Evolutionary conservation across 2,329 filamentous ascomycete genomes (phyloP).

Genomic region (Beauveria caledonica): DNA sequence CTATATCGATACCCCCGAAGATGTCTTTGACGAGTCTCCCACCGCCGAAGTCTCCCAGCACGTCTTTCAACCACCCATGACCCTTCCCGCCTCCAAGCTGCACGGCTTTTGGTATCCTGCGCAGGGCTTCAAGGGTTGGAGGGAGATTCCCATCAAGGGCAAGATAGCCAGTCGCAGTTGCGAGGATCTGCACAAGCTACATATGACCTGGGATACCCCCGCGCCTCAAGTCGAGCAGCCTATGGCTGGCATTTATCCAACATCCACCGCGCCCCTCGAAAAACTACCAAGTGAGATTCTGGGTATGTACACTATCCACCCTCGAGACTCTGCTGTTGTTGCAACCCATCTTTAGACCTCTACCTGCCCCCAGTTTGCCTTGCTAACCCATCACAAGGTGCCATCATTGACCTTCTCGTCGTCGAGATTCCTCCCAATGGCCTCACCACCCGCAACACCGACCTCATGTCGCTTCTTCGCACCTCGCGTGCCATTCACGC

Average conservation of each 20-base stretch:
- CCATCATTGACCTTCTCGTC: constrained; percentile 67
- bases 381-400: constrained; percentile 35
- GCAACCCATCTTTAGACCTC: not conserved
- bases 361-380: no score
- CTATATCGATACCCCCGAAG: constrained; percentile 42
- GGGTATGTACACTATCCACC: constrained; percentile 36
- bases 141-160: constrained; percentile 51
- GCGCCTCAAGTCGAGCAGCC: constrained; percentile 26
- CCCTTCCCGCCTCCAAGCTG: constrained; percentile 46
- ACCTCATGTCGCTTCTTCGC: constrained; percentile 66
- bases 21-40: constrained; percentile 43
- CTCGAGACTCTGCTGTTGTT: not conserved
- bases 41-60: constrained; percentile 31
- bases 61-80: constrained; percentile 43
- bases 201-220: constrained; percentile 45
- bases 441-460: constrained; percentile 66
- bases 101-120: constrained; percentile 52
- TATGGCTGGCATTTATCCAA: constrained; percentile 21
- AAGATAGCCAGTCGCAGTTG: constrained; percentile 53
- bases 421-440: constrained; percentile 66
- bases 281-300: constrained; percentile 62
- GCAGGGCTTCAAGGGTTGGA: constrained; percentile 54
- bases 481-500: constrained; percentile 68
- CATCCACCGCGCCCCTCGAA: constrained; percentile 54
- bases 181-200: constrained; percentile 49